These are phyloP conservation scores for Erysimum cheiri DNA, from an alignment of 441 rosid species.

Conservation along the genomic window DNA sequence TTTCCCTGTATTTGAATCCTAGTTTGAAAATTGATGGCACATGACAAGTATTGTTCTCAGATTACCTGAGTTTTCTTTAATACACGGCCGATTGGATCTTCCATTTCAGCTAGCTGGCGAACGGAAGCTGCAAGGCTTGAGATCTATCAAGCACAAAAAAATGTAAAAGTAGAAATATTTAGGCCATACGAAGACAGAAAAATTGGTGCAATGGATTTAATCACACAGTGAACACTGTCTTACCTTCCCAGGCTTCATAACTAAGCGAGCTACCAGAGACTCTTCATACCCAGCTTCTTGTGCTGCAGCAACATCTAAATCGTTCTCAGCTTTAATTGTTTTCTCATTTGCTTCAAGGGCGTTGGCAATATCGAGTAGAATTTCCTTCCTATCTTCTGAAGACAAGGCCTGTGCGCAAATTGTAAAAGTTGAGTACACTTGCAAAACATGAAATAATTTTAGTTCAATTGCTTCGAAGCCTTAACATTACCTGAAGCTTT, in stretches of 20 bases:
- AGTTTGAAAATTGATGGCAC: not conserved
- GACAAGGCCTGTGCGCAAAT: conserved; percentile 72
- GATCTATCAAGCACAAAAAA: conserved; percentile 60
- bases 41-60: not conserved
- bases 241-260: conserved; percentile 93
- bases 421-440: conserved; percentile 29
- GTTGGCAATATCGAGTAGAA: conserved; percentile 82
- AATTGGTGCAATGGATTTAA: not conserved
- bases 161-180: not conserved
- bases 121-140: conserved; percentile 78
- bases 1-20: not conserved
- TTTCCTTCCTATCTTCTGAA: conserved; percentile 72
- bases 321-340: conserved; percentile 71
- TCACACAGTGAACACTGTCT: conserved; percentile 34
- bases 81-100: conserved; percentile 87
- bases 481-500: conserved; percentile 79
- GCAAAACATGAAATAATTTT: conserved; percentile 4
- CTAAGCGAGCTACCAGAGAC: conserved; percentile 82
- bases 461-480: conserved; percentile 19
- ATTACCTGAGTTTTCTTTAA: conserved; percentile 89
- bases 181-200: not conserved
- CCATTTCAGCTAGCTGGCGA: conserved; percentile 94
- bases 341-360: conserved; percentile 86
- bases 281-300: conserved; percentile 77
- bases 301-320: conserved; percentile 87